Evolutionary conservation across 225 moss, liverwort and hornwort species (phyloP).

Genomic region (Pseudisothecium myosuroides): DNA sequence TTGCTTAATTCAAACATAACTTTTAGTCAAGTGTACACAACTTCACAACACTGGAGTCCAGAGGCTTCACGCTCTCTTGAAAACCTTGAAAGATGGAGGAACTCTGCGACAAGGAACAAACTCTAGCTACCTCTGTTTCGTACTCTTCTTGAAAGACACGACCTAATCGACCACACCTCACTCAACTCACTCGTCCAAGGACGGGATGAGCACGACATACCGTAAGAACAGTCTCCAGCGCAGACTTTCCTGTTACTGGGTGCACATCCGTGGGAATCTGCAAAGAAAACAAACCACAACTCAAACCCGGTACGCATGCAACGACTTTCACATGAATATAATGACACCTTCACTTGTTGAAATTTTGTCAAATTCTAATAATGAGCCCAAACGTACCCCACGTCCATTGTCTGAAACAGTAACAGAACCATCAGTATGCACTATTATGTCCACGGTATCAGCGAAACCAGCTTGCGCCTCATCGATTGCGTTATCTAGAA

Average conservation of each 20-base stretch:
- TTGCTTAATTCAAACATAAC: neutral
- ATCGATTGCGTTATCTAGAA: conserved; percentile 93
- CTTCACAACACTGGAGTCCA: neutral
- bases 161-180: neutral
- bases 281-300: neutral
- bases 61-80: neutral
- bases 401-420: conserved; percentile 83
- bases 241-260: conserved; percentile 85
- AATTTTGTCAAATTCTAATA: neutral
- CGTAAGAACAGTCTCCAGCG: conserved; percentile 92
- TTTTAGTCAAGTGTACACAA: neutral
- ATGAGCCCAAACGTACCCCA: conserved; percentile 43
- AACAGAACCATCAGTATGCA: conserved; percentile 70
- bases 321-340: neutral
- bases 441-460: conserved; percentile 51
- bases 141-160: neutral
- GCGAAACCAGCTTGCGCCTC: conserved; percentile 98
- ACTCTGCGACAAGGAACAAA: neutral
- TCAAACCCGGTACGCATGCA: neutral
- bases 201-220: conserved; percentile 17
- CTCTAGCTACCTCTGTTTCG: neutral
- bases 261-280: conserved; percentile 95
- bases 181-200: neutral
- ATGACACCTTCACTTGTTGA: neutral
- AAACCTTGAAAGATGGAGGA: neutral